These are phyloP conservation scores for Penicillium capsulatum DNA, from an alignment of 2,329 filamentous ascomycete species.

Conservation along the genomic window DNA sequence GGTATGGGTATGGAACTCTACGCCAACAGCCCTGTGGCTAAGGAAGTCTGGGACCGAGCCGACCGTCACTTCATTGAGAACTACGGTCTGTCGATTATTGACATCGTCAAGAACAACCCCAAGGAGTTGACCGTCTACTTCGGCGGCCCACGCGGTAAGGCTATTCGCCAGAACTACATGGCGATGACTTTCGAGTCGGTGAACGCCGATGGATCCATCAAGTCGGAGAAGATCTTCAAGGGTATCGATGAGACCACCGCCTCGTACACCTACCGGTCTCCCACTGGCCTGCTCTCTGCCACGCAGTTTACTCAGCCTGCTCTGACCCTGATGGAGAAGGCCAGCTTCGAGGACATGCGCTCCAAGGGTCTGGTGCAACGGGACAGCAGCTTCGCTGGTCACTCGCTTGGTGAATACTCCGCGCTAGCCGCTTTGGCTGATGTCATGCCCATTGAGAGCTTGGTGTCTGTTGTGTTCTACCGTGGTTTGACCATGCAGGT, in stretches of 20 bases:
- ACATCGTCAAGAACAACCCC: constrained; percentile 99
- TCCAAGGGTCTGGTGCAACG: constrained; percentile 91
- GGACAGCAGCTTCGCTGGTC: constrained; percentile 95
- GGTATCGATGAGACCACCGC: constrained; percentile 88
- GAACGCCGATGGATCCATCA: constrained; percentile 81
- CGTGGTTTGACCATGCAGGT: constrained; percentile 99
- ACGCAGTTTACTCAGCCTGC: constrained; percentile 99
- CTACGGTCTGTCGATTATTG: constrained; percentile 96
- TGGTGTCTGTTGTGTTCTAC: constrained; percentile 99
- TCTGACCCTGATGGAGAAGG: constrained; percentile 98
- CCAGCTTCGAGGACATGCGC: constrained; percentile 98
- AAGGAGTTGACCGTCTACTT: constrained; percentile 99
- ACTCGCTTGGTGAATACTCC: constrained; percentile 97
- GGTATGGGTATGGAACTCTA: constrained; percentile 99
- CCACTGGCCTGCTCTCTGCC: constrained; percentile 87
- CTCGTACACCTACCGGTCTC: constrained; percentile 95
- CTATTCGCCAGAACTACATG: constrained; percentile 98
- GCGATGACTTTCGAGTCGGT: constrained; percentile 99
- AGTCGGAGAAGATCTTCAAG: constrained; percentile 99
- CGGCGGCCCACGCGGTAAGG: constrained; percentile 92
- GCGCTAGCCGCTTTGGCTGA: constrained; percentile 92
- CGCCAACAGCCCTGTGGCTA: constrained; percentile 84
- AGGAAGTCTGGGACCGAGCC: constrained; percentile 95
- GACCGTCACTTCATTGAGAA: constrained; percentile 98
- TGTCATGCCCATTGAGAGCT: constrained; percentile 98